Percentiles rank a stretch among this genome's conserved stretches.
These are phyloP conservation scores for Pichia sp. DNA, from an alignment of 1,139 yeast genomes.

Conservation along the genomic window DNA sequence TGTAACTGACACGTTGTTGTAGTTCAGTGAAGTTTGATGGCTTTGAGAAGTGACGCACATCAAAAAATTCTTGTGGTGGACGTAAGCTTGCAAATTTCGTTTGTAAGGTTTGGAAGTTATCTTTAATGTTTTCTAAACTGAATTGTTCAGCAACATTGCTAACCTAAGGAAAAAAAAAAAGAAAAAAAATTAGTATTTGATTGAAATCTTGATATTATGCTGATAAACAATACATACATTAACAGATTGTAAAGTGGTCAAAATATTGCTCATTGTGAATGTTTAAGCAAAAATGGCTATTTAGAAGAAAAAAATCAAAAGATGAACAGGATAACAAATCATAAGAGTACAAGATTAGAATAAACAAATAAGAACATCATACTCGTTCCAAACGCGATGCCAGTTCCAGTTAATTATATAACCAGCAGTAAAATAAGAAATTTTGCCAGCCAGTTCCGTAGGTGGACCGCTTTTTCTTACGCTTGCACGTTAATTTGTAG, in stretches of 20 bases:
- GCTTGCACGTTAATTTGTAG: too few relatives aligned
- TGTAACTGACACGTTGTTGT: conserved; percentile 82
- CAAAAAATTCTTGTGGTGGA: conserved; percentile 92
- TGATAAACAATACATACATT: conserved; percentile 20
- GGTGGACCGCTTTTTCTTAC: too few relatives aligned
- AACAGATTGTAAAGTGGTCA: conserved; percentile 26
- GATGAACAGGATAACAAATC: too few relatives aligned
- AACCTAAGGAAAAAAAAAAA: conserved; percentile 2
- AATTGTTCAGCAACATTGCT: conserved; percentile 10
- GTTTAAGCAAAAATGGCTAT: background rate
- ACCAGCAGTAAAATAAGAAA: too few relatives aligned
- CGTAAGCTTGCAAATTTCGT: conserved; percentile 64
- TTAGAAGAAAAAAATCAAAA: background rate
- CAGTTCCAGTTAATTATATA: too few relatives aligned
- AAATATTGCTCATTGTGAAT: conserved; percentile 10
- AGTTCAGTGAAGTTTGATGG: conserved; percentile 86
- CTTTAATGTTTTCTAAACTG: conserved; percentile 27
- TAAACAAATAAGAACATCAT: too few relatives aligned
- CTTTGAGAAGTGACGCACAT: conserved; percentile 79
- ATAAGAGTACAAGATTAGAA: too few relatives aligned
- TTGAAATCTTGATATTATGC: conserved; percentile 5
- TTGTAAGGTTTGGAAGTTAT: conserved; percentile 41
- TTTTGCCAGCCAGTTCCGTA: too few relatives aligned
- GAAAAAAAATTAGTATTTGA: background rate
- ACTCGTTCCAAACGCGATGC: too few relatives aligned